Evolutionary conservation across 2,329 filamentous ascomycete species (phyloP).

Genomic region (Lachnellula occidentalis): DNA sequence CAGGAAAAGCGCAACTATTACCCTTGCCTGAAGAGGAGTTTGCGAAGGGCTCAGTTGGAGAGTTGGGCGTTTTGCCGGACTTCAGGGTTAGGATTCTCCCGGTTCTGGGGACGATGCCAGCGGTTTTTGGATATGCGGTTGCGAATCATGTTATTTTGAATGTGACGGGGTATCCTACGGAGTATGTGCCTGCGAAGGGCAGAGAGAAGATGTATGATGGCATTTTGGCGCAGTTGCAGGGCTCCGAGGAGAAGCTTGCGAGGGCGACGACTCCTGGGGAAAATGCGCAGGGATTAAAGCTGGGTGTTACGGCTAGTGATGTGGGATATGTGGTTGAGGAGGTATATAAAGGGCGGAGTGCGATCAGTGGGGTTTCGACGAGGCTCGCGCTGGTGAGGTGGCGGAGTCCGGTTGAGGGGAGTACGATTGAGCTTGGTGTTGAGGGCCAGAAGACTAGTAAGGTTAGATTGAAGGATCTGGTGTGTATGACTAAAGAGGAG

Average conservation of each 20-base stretch:
- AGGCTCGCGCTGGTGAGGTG: slow-evolving; percentile 77
- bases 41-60: slow-evolving; percentile 75
- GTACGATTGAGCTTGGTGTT: slow-evolving; percentile 55
- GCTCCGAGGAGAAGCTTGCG: slow-evolving; percentile 66
- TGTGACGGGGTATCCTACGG: slow-evolving; percentile 76
- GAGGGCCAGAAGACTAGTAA: slow-evolving; percentile 74
- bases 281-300: slow-evolving; percentile 61
- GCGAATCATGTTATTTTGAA: slow-evolving; percentile 90
- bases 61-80: slow-evolving; percentile 82
- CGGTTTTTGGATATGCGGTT: slow-evolving; percentile 84
- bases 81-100: slow-evolving; percentile 94
- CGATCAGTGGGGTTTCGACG: slow-evolving; percentile 74
- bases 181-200: slow-evolving; percentile 74
- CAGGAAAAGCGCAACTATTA: slow-evolving; percentile 84
- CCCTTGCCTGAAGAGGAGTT: slow-evolving; percentile 87
- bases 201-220: slow-evolving; percentile 90
- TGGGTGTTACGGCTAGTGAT: slow-evolving; percentile 73
- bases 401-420: slow-evolving; percentile 55
- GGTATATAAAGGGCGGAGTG: slow-evolving; percentile 77
- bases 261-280: slow-evolving; percentile 44
- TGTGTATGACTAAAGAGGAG: slow-evolving; percentile 93
- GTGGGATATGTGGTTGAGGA: slow-evolving; percentile 87
- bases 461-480: slow-evolving; percentile 64
- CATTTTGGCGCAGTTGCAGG: slow-evolving; percentile 70
- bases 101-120: slow-evolving; percentile 94